Base-by-base conservation (phyloP, 192 early-diverging fungal genomes). In the Funneliformis mosseae region DNA sequence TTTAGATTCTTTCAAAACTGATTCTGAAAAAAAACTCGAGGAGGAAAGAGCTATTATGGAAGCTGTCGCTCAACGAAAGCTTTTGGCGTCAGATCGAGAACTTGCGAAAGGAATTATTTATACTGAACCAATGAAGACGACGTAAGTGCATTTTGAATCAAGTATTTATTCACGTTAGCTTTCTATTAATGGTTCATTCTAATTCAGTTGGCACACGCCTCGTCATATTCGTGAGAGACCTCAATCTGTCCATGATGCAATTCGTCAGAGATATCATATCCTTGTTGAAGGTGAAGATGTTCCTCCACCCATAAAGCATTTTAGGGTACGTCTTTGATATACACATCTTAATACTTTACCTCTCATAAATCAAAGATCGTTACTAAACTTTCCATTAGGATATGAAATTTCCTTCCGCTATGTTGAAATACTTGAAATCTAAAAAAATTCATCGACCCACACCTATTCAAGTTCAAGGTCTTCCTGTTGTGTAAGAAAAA, bases 391-490 rank as follows among this genome's bases (percentile, higher is more conserved):
- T 80, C 46, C 27, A n/a, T 41, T 71, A 89, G 83, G 89, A 93
- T 48, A 98, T 98, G 97, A 91, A 94, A 60, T 89, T 98, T 27
- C 97, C 96, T 2, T 74, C 87, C 39, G 86, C 92, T 8, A 90
- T 99, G 46, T 72, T 98, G 64, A 86, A 91, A 16, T 95, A 96
- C 75, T 87, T 99, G 39, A 88, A 90, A 79, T 83, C 84, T 8
- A 97, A 97, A 80, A 90, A 90, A 7, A 99, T 99, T 70, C 82
- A 88, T n/a, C 86, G 90, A 71, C 97, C 97, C 10, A 97, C 97
- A 33, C 96, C 97, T 12, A 99, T 99, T 89, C 97, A 99, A 84
- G 91, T 98, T 78, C 96, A 98, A 81, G 97, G 97, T n/a, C 80
- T 99, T 50, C 97, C 97, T 1, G 95, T 95, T 1, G 95, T 92